Evolutionary conservation across 2,329 filamentous ascomycete species (phyloP), one percentile per base, ranked within the genome.

Genomic region (Talaromyces pinophilus): DNA sequence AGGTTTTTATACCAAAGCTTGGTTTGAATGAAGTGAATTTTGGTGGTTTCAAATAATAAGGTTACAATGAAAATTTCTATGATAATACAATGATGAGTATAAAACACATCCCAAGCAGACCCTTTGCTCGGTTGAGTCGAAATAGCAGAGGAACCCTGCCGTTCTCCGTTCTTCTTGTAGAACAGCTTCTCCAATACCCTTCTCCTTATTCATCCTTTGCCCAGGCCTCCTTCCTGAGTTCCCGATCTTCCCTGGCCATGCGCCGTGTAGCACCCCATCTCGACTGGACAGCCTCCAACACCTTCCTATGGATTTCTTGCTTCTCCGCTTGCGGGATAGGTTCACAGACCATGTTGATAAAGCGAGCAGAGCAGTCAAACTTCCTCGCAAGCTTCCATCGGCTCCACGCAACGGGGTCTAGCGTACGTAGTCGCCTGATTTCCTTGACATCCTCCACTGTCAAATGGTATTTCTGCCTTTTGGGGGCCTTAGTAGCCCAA

Each of bases 401-500:
- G 57, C 86, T 89, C 87, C 88, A 90, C 66, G 78, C 79, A 68
- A 82, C 78, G 6, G 87, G 87, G 70, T 90, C 85, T 66, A 78
- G 78, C 35, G 75, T 72, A 57, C 88, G 79, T 63, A 90, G 78
- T 48, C 72, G 72, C 63, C 86, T 80, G 61, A 90, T 90, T 76
- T 89, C 85, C 44, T 81, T 82, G 40, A 90, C 82, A 55, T 90
- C 82, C 42, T 78, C 78, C 57, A 81, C 81, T 17, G 78, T 84
- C 64, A 90, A 77, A 72, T 90, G 86, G 69, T 90, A 89, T 70
- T 84, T 86, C 73, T 88, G 87, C 72, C 85, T 81, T 62, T 84
- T 80, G 3, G 82, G 77, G 6, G 77, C 71, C 63, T 83, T 83
- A 46, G 88, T 78, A 7, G 86, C 76, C 10, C 82, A 77, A 0